Base-by-base conservation (phyloP, 306 rosid species). In the Rosa multiflora region DNA sequence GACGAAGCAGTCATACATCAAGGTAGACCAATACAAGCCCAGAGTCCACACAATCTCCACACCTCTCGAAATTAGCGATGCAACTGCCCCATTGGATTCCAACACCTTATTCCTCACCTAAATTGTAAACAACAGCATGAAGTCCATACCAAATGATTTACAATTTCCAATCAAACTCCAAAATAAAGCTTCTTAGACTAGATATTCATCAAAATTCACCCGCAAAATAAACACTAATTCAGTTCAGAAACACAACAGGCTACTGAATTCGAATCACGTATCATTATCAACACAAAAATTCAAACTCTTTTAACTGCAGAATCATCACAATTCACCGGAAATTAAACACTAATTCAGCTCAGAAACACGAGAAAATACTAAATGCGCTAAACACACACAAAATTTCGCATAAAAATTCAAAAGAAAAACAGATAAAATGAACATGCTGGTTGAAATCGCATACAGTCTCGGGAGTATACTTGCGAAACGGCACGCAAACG, bases 31-130 rank as follows among this genome's bases (percentile, higher is more conserved):
- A 81, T 96, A 96, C 6, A 93, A 79, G 46, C 99, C 99, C 88
- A 96, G 85, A 76, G 56, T 96, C 97, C 94, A 93, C 62, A 96
- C 98, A 77, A 96, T 96, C 92, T 93, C 98, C 76, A 90, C 92
- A 7, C 98, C 99, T 58, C 99, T 92, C 26, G 63, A 84, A 58
- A 95, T 85, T 62, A 95, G 88, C 8, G 98, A 93, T 69, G 87
- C 70, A 77, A 83, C 76, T 47, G 99, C 88, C 74, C 99, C 99
- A 86, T 91, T 93, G 48, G 99, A 96, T 78, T 88, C 93, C 84
- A 96, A 67, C 37, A 96, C 99, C 83, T 81, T 96, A 81, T 70
- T 88, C 80, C 97, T 90, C 78, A 96, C 98, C 99, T 93, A 82
- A 82, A 66, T 78, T 59, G 70, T 35, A 71, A 49, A 43, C 76